Percentiles rank a stretch among this genome's conserved stretches.
phyloP scores from a whole-genome alignment of 2,329 filamentous ascomycete species.

The Curvularia sp. region DNA sequence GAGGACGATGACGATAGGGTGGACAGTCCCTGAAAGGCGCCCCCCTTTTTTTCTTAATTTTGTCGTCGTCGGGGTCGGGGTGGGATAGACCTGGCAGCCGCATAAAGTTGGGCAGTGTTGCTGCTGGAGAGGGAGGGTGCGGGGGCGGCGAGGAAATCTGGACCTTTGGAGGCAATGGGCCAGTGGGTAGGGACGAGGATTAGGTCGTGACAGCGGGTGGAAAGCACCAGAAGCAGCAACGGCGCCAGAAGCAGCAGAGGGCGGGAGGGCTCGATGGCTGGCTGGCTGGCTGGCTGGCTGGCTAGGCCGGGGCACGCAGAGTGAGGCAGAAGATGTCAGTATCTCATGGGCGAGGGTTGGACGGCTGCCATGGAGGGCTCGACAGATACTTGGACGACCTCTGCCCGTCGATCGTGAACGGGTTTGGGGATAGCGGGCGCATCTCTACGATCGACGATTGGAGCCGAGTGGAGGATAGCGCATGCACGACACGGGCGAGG shows the following conservation, averaged over 20 bases:
- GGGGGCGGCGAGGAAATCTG: constrained; percentile 16
- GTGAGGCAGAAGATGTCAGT: constrained; percentile 7
- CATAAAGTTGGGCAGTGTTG: constrained; percentile 17
- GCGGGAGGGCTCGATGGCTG: neutral
- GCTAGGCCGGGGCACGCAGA: constrained; percentile 9
- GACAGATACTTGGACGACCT: constrained; percentile 20
- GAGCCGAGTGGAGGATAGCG: constrained; percentile 21
- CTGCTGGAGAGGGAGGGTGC: constrained; percentile 10
- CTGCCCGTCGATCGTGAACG: constrained; percentile 27
- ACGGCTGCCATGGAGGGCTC: constrained; percentile 12
- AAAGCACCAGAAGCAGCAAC: constrained; percentile 9
- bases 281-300: neutral
- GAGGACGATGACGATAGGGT: constrained; percentile 17
- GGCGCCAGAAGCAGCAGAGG: constrained; percentile 3
- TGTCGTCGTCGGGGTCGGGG: constrained; percentile 9
- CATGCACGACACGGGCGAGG: constrained; percentile 9
- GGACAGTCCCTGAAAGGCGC: constrained; percentile 20
- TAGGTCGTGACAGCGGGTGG: constrained; percentile 7
- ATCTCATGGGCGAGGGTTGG: constrained; percentile 9
- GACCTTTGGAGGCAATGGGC: constrained; percentile 1
- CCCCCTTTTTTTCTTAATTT: constrained; percentile 10
- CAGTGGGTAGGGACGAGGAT: constrained; percentile 15
- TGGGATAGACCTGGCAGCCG: constrained; percentile 13
- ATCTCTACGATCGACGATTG: constrained; percentile 26
- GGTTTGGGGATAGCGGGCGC: constrained; percentile 10